Base-by-base conservation (phyloP, 2,329 filamentous ascomycete genomes). In the Boeremia exigua region DNA sequence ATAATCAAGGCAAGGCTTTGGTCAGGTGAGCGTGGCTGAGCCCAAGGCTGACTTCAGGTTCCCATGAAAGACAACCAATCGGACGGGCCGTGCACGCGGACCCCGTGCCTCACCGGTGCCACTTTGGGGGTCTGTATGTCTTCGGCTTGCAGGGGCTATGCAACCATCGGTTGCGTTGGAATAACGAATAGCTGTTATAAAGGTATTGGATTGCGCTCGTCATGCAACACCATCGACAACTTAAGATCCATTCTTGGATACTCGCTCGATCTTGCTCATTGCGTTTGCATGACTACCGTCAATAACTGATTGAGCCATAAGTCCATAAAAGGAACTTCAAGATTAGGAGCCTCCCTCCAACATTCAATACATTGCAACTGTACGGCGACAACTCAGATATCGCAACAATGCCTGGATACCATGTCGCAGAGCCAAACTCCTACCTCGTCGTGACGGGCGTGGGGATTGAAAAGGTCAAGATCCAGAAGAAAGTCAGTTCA, bases 391-490 rank as follows among this genome's bases (percentile, higher is more conserved):
- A 7, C 12, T 6, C 33, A 38, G 15, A 15, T 30, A 49, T 42
- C 34, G 40, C 28, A 58, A 68, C 62, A 17, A 74, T 73, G 69
- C 64, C 84, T 81, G 83, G 83, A 65, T 91, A 88, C 78, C 84
- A 82, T 73, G 84, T 92, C 61, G 88, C 90, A 17, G 85, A 86
- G 52, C 88, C 90, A 27, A 90, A 92, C 78, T 86, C 92, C 78
- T 96, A 95, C 82, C 89, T 96, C 77, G 91, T 91, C 81, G 85
- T 95, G 66, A 95, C 91, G 66, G 91, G 92, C 78, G 87, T 87
- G 77, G 86, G 88, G 62, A 83, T 96, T 66, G 81, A 87, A 38
- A 87, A 84, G 68, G 86, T 96, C 66, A 85, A 85, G 64, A 92
- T 96, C 75, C 86, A 85, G 70, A 96, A 96, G 78, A 89, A 91